Conservation (phyloP, 2,329 filamentous ascomycete genomes). For the Arthroderma sp. region DNA sequence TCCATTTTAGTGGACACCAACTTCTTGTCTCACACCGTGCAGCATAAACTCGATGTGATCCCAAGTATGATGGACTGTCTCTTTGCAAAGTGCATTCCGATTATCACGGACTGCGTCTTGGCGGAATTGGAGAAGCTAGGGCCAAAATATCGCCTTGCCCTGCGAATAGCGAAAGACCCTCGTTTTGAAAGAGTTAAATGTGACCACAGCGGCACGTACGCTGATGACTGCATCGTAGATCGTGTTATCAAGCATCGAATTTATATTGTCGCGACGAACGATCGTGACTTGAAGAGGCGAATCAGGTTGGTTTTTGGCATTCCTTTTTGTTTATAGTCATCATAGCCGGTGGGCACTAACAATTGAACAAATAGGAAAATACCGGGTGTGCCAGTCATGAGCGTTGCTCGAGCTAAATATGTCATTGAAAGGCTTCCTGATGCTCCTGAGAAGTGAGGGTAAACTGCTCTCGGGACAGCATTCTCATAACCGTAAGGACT, state of each 20-base stretch:
- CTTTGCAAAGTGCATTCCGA: constrained; percentile 79
- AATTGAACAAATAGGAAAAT: constrained; percentile 45
- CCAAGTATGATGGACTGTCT: constrained; percentile 88
- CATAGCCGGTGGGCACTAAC: neutral
- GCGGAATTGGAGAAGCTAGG: constrained; percentile 83
- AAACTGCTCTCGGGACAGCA: neutral
- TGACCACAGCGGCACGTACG: constrained; percentile 79
- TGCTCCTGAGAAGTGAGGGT: constrained; percentile 52
- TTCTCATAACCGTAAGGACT: neutral
- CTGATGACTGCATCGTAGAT: constrained; percentile 75
- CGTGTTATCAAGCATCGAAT: constrained; percentile 60
- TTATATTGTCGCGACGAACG: constrained; percentile 61
- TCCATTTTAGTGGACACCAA: constrained; percentile 74
- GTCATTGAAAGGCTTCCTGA: constrained; percentile 84
- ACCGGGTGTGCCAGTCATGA: constrained; percentile 57
- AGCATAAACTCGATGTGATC: constrained; percentile 76
- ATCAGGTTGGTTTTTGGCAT: constrained; percentile 39
- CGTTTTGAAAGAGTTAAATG: constrained; percentile 76
- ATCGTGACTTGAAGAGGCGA: constrained; percentile 66
- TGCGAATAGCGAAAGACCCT: constrained; percentile 79
- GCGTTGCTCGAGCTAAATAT: constrained; percentile 79
- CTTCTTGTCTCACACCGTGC: constrained; percentile 81
- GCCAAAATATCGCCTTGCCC: constrained; percentile 72
- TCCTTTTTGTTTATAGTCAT: neutral
- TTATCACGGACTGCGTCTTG: constrained; percentile 74